These are phyloP conservation scores for Phytophthora citricola DNA, from an alignment of 352 stramenopile species.

Conservation along the genomic window DNA sequence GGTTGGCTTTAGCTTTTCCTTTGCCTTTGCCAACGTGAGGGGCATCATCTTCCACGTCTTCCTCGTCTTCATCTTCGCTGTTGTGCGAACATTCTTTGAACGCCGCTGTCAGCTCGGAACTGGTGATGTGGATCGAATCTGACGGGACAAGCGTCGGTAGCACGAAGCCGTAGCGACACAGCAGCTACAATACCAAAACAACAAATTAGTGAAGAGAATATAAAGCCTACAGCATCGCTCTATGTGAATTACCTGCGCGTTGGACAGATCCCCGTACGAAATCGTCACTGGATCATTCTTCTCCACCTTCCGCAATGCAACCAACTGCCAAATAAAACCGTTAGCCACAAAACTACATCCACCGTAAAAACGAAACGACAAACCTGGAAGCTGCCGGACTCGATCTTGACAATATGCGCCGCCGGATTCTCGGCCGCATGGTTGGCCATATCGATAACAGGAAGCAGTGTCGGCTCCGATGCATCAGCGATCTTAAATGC, in stretches of 20 bases:
- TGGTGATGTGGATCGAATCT: conserved; percentile 66
- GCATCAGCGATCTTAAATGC: conserved; percentile 48
- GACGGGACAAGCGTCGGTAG: conserved; percentile 41
- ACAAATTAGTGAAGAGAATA: not conserved
- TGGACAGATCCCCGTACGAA: conserved; percentile 76
- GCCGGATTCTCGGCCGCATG: conserved; percentile 50
- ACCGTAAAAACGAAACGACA: not conserved
- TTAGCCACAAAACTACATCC: not conserved
- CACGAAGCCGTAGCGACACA: conserved; percentile 80
- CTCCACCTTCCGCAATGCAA: conserved; percentile 51
- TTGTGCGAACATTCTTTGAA: conserved; percentile 40
- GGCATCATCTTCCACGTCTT: conserved; percentile 27
- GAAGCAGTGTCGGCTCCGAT: conserved; percentile 65
- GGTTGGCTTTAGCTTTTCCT: conserved; percentile 35
- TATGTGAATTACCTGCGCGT: conserved; percentile 57
- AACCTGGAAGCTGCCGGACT: conserved; percentile 58
- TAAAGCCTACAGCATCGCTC: not conserved
- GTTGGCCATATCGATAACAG: conserved; percentile 86
- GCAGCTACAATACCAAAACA: conserved; percentile 34
- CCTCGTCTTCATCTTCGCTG: conserved; percentile 31
- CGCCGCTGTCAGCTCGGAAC: conserved; percentile 47
- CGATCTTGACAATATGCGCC: conserved; percentile 56
- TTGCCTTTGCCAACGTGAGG: conserved; percentile 22
- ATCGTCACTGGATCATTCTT: conserved; percentile 63
- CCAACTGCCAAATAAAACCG: conserved; percentile 42